Percentiles rank a stretch among this genome's conserved stretches.
Conservation (phyloP, 371 early-diverging fungal species). For the Dichotomocladium elegans region DNA sequence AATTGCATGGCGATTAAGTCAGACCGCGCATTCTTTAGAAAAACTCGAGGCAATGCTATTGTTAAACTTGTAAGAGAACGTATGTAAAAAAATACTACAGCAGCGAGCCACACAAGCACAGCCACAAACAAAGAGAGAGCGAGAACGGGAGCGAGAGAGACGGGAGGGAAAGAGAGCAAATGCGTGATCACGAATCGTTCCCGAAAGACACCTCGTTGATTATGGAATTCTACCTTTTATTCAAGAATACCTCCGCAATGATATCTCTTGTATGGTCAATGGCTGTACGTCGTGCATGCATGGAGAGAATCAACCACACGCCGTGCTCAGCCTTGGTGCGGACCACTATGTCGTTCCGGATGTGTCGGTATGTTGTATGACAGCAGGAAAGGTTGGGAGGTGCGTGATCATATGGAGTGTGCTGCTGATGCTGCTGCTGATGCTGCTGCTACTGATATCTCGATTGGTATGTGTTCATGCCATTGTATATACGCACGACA, state of each 20-base stretch:
- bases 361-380: slow-evolving; percentile 47
- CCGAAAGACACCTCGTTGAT: too few relatives aligned
- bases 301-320: too few relatives aligned
- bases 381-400: too few relatives aligned
- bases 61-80: slow-evolving; percentile 62
- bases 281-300: slow-evolving; percentile 39
- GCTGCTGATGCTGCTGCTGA: too few relatives aligned
- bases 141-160: too few relatives aligned
- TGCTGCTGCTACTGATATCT: too few relatives aligned
- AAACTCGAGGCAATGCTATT: slow-evolving; percentile 53
- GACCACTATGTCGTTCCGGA: slow-evolving; percentile 50
- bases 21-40: slow-evolving; percentile 45
- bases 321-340: slow-evolving; percentile 35
- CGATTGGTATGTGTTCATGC: too few relatives aligned
- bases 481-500: background rate
- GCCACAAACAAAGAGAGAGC: too few relatives aligned
- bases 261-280: slow-evolving; percentile 61
- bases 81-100: slow-evolving; percentile 13
- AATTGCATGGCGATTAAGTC: slow-evolving; percentile 6
- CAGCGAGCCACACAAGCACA: too few relatives aligned
- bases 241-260: slow-evolving; percentile 57
- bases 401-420: too few relatives aligned
- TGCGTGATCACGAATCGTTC: too few relatives aligned
- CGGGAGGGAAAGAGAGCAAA: too few relatives aligned
- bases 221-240: background rate